Evolutionary conservation across 2,329 filamentous ascomycete genomes (phyloP).

Genomic region (Aspergillus floridensis): DNA sequence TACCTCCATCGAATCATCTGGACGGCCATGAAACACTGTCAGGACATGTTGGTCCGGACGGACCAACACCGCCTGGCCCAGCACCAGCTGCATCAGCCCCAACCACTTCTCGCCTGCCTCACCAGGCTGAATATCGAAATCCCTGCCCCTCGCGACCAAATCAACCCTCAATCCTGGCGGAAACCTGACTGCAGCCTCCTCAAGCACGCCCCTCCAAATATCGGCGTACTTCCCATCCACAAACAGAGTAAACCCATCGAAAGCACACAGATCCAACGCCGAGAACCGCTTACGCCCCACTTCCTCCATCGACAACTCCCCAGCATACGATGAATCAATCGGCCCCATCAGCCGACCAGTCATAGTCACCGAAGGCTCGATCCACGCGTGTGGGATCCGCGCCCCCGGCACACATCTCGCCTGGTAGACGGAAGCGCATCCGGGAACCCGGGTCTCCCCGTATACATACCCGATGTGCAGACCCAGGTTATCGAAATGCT

Average conservation of each 20-base stretch:
- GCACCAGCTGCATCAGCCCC: slow-evolving; percentile 19
- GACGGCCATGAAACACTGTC: slow-evolving; percentile 6
- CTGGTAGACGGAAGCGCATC: slow-evolving; percentile 38
- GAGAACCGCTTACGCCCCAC: slow-evolving; percentile 30
- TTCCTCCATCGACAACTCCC: slow-evolving; percentile 29
- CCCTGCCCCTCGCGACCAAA: slow-evolving; percentile 11
- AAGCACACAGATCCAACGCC: slow-evolving; percentile 37
- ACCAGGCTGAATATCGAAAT: slow-evolving; percentile 24
- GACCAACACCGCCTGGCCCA: slow-evolving; percentile 31
- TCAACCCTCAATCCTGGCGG: slow-evolving; percentile 4
- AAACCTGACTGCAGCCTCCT: neutral
- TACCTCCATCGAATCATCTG: neutral
- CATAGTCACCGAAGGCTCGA: slow-evolving; percentile 12
- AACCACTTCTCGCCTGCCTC: slow-evolving; percentile 22
- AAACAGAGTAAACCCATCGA: slow-evolving; percentile 33
- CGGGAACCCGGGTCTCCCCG: slow-evolving; percentile 23
- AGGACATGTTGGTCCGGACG: slow-evolving; percentile 44
- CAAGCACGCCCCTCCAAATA: neutral
- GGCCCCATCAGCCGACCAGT: slow-evolving; percentile 12
- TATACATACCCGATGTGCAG: slow-evolving; percentile 16
- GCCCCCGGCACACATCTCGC: slow-evolving; percentile 41
- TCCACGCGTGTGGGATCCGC: slow-evolving; percentile 44
- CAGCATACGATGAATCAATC: slow-evolving; percentile 37
- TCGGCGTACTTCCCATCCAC: slow-evolving; percentile 10
- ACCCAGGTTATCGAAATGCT: slow-evolving; percentile 16